These are phyloP conservation scores for Cladorrhinum sp. DNA, from an alignment of 2,329 filamentous ascomycete genomes.

Conservation along the genomic window DNA sequence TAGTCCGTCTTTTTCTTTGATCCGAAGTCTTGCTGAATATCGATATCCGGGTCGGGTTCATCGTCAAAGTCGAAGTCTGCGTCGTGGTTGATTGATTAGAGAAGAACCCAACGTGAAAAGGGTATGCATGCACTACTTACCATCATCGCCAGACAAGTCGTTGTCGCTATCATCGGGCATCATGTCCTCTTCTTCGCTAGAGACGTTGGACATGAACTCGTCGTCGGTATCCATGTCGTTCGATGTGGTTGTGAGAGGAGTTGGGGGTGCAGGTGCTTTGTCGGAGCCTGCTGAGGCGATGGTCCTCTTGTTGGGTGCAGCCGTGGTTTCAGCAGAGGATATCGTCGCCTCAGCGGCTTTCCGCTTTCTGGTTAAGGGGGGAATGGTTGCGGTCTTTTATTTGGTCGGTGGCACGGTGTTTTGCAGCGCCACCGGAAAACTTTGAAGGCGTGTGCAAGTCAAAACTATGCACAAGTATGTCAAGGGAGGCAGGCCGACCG, in stretches of 20 bases:
- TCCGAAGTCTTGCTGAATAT: conserved; percentile 59
- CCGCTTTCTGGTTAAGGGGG: conserved; percentile 57
- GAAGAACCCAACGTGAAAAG: not conserved
- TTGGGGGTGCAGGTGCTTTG: conserved; percentile 50
- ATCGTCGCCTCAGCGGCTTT: conserved; percentile 65
- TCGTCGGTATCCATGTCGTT: conserved; percentile 90
- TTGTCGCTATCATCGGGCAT: conserved; percentile 77
- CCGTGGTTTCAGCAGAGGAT: conserved; percentile 40
- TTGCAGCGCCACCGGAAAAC: conserved; percentile 16
- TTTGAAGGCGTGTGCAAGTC: not conserved
- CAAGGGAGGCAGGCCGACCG: not conserved
- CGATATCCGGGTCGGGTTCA: conserved; percentile 52
- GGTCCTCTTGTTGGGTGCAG: conserved; percentile 50
- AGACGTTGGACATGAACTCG: conserved; percentile 82
- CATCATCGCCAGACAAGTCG: conserved; percentile 51
- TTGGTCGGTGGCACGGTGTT: conserved; percentile 5
- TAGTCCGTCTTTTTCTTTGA: conserved; percentile 72
- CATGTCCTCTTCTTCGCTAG: conserved; percentile 72
- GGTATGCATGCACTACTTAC: conserved; percentile 35
- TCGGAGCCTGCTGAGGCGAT: conserved; percentile 49
- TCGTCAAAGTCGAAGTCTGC: conserved; percentile 60
- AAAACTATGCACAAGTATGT: not conserved
- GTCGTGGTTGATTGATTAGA: conserved; percentile 1
- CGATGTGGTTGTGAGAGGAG: conserved; percentile 52
- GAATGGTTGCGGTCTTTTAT: conserved; percentile 49